Base-by-base conservation (phyloP, 495 filamentous ascomycete species). In the Rostrohypoxylon terebratum region DNA sequence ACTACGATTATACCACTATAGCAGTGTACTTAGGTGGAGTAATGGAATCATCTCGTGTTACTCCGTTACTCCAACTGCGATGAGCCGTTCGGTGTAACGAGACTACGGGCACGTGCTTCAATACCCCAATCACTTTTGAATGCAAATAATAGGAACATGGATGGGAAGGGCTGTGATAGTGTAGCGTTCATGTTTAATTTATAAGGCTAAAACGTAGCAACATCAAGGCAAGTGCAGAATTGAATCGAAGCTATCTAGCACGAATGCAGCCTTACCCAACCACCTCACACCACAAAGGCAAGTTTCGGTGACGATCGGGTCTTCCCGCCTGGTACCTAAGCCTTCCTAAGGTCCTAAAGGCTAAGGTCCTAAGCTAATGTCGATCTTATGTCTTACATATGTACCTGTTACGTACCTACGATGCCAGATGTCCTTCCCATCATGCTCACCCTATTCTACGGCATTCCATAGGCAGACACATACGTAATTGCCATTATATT, bases 1-100 rank as follows among this genome's bases (percentile, higher is more conserved):
- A 53, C 45, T 59, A 74, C 47, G 61, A 70, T 74, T 74, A 69
- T 69, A 69, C 71, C 71, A 63, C 9, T 14, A 36, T 59, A 58
- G 66, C 71, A 74, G 63, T 59, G 57, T 69, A 66, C 48, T 47
- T 69, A 68, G 54, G 36, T 58, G 69, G 53, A 66, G 63, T 66
- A 70, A 61, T 64, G 42, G 45, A 63, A 16, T 50, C 6, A 28
- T 45, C 48, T 66, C 28, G 28, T 59, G 47, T 59, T 58, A 64
- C 31, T 53, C 42, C 16, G 42, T 45, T 45, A 45, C 42, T 44
- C 40, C 40, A n/a, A 14, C 14, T 44, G 14, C 40, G 4, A n/a
- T 5, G 20, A 20, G 42, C 0, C 42, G 8, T 18, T 45, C 40
- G 14, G 20, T 61, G 34, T 25, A 42, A 58, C 4, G 21, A 54